Conservation (phyloP, 2,329 filamentous ascomycete species). For the Colletotrichum paranaense region DNA sequence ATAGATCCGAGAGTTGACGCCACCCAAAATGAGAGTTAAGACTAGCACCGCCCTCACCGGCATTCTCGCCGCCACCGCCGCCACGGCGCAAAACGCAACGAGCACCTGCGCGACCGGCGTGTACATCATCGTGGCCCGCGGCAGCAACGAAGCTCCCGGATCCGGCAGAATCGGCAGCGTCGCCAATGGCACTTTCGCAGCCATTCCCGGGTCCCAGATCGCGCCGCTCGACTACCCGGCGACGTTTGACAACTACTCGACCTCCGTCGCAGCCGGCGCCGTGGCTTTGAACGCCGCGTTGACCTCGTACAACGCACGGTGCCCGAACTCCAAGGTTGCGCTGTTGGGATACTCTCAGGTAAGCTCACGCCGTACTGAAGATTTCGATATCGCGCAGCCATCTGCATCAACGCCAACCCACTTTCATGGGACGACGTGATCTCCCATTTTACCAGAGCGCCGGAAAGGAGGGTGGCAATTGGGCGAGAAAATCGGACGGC, state of each 20-base stretch:
- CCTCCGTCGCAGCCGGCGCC: slow-evolving; percentile 49
- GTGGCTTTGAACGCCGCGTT: slow-evolving; percentile 45
- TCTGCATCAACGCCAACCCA: not conserved
- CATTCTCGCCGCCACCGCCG: slow-evolving; percentile 41
- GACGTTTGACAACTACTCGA: slow-evolving; percentile 44
- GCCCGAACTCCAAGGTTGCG: slow-evolving; percentile 53
- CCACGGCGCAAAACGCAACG: slow-evolving; percentile 37
- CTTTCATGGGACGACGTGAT: not conserved
- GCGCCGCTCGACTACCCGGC: slow-evolving; percentile 53
- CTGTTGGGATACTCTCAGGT: slow-evolving; percentile 56
- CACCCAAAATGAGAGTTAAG: slow-evolving; percentile 16
- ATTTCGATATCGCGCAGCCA: not conserved
- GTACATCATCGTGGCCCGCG: slow-evolving; percentile 54
- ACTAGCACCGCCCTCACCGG: slow-evolving; percentile 28
- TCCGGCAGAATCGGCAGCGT: slow-evolving; percentile 47
- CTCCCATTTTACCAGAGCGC: not conserved
- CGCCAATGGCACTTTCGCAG: slow-evolving; percentile 45
- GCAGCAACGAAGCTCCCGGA: slow-evolving; percentile 49
- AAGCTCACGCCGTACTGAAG: slow-evolving; percentile 8
- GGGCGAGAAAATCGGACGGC: not conserved
- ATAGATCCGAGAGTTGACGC: not conserved
- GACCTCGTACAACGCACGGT: slow-evolving; percentile 46
- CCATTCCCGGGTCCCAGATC: slow-evolving; percentile 48
- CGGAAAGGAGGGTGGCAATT: not conserved
- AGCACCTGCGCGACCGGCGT: slow-evolving; percentile 48